Evolutionary conservation across 345 rosid genomes (phyloP).

Genomic region (Aquilaria malaccensis): DNA sequence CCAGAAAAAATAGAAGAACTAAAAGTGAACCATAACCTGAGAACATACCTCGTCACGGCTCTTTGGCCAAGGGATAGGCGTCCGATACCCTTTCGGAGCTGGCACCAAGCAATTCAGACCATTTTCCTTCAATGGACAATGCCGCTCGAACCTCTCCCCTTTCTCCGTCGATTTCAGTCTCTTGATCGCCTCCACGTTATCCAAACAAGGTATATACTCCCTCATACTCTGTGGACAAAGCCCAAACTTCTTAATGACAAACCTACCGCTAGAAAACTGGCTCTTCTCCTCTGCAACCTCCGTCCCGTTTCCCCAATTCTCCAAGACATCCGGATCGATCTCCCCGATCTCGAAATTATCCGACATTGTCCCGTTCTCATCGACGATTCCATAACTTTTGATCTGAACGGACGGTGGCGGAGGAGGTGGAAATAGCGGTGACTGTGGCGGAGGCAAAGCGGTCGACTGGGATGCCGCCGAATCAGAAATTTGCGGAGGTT

Average conservation of each 20-base stretch:
- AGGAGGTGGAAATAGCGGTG: slow-evolving; percentile 18
- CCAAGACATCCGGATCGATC: slow-evolving; percentile 55
- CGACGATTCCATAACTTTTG: slow-evolving; percentile 61
- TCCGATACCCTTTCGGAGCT: slow-evolving; percentile 60
- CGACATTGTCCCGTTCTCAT: slow-evolving; percentile 78
- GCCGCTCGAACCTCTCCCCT: slow-evolving; percentile 79
- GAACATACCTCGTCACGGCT: slow-evolving; percentile 84
- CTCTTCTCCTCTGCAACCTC: slow-evolving; percentile 19
- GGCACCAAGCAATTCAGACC: slow-evolving; percentile 80
- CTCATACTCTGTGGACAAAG: slow-evolving; percentile 56
- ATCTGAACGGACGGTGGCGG: slow-evolving; percentile 35
- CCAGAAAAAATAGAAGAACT: slow-evolving; percentile 1
- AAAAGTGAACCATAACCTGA: too few relatives aligned
- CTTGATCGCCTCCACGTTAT: slow-evolving; percentile 61
- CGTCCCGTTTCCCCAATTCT: slow-evolving; percentile 39
- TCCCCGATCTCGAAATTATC: slow-evolving; percentile 78
- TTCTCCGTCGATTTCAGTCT: slow-evolving; percentile 61
- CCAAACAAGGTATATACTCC: slow-evolving; percentile 89
- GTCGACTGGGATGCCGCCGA: neutral
- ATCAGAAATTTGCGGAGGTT: neutral
- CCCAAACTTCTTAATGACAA: slow-evolving; percentile 29
- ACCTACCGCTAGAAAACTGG: slow-evolving; percentile 16
- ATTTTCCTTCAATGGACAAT: slow-evolving; percentile 63
- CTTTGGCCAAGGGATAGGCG: slow-evolving; percentile 82
- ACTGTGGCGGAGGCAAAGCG: slow-evolving; percentile 7